Evolutionary conservation across 2,329 filamentous ascomycete genomes (phyloP), one percentile per base, ranked within the genome.

Genomic region (Talaromyces marneffei): DNA sequence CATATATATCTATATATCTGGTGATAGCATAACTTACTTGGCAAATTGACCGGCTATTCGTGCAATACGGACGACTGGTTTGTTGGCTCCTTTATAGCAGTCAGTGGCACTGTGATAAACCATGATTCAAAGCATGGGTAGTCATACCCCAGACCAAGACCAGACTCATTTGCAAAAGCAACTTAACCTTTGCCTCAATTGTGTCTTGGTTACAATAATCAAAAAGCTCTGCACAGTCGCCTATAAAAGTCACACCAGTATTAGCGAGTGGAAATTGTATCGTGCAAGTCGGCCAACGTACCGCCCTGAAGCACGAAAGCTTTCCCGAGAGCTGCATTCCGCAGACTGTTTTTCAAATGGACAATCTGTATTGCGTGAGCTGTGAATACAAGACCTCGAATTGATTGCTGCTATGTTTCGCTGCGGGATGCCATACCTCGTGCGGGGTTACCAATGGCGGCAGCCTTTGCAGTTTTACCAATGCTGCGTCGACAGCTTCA

Each of bases 1-100:
- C 8, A 37, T 18, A n/a, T 35, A 25, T 52, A 9, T 35, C n/a
- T 6, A 37, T 18, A n/a, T 35, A 25, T 18, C 10, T 16, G 14
- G 12, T 9, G 14, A 23, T 4, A 8, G 10, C 7, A 29, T 18
- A 53, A 52, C 33, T 52, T 66, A 78, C 77, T 99, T 99, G 31
- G 94, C 94, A 71, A 96, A 99, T 80, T 99, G 94, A 3, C 94
- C 94, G 12, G 94, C 94, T 87, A 97, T 97, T 63, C 94, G 87
- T 16, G 91, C 94, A 70, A 99, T 96, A 67, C 94, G 87, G 53
- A 99, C 91, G 3, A 99, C 92, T 5, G 90, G 90, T 70, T 87
- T 87, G 69, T 87, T 86, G 25, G 82, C 81, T 39, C 79, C 77
- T 79, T 53, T 20, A 6, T 40, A 18, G 2, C n/a, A 10, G 25